Percentiles rank a stretch among this genome's conserved stretches.
These are phyloP conservation scores for Chytriomyces sp. DNA, from an alignment of 192 early-diverging fungal genomes.

Conservation along the genomic window DNA sequence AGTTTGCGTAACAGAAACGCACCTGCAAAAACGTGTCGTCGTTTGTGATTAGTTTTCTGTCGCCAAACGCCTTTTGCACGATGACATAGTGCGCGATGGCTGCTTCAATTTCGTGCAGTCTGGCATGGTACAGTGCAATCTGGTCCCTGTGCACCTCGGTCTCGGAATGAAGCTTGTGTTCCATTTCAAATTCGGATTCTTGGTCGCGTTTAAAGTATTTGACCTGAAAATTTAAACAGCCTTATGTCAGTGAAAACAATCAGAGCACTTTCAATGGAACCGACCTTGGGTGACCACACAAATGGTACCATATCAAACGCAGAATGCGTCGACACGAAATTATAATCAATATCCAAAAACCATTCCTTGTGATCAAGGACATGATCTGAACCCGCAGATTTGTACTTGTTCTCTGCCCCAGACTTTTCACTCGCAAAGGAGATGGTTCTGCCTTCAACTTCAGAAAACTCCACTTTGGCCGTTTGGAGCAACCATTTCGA, in stretches of 20 bases:
- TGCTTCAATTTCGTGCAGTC: constrained; percentile 62
- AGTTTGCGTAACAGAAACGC: not conserved
- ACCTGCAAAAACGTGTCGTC: constrained; percentile 49
- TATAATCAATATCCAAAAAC: constrained; percentile 61
- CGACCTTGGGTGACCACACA: constrained; percentile 63
- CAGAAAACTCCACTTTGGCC: constrained; percentile 46
- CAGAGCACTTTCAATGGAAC: constrained; percentile 31
- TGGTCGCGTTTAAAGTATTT: constrained; percentile 30
- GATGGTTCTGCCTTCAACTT: constrained; percentile 54
- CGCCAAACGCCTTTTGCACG: constrained; percentile 56
- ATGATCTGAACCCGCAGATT: not conserved
- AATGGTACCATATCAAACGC: constrained; percentile 60
- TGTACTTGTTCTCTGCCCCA: constrained; percentile 30
- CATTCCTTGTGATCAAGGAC: constrained; percentile 41
- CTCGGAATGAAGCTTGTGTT: constrained; percentile 24
- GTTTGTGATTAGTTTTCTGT: constrained; percentile 43
- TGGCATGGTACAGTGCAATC: constrained; percentile 54
- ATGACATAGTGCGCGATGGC: constrained; percentile 62
- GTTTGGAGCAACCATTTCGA: constrained; percentile 23
- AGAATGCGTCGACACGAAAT: constrained; percentile 47
- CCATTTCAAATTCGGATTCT: constrained; percentile 23
- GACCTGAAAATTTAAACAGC: not conserved
- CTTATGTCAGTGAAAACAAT: not conserved
- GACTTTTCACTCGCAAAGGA: constrained; percentile 33
- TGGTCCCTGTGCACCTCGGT: constrained; percentile 56